Base-by-base conservation (phyloP, 305 asterid genomes). In the Nicotiana rustica region DNA sequence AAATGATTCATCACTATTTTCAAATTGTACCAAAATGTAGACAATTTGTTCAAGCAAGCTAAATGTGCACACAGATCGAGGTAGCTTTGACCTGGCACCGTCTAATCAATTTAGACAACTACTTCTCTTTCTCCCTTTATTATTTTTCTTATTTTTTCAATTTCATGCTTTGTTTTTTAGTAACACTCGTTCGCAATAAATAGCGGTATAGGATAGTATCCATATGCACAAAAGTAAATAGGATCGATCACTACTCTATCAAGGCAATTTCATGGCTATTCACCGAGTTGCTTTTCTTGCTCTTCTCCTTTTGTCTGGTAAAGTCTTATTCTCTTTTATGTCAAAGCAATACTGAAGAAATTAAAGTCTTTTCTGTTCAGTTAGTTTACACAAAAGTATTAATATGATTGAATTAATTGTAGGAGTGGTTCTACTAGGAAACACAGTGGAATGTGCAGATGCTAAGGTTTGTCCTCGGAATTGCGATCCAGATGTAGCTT, bases 281-380 rank as follows among this genome's bases (percentile, higher is more conserved):
- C 52, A 8, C 8, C 33, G 69, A 36, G 6, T 60, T 60, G 71
- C 29, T 60, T 78, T 61, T 13, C 71, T 78, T 19, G 60, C 38
- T 78, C 10, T 60, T 19, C 70, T 78, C 33, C 18, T 78, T 60
- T 78, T 78, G 12, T 71, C 61, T 0, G 82, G 82, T 61, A 35
- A 6, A 57, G 5, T 59, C 14, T 73, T 73, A 73, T 47, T 13
- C 6, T 49, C n/a, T 49, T 73, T 19, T 18, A 9, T 38, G 33
- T 73, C 35, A 35, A 71, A 3, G 29, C 4, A 66, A 12, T 29
- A 66, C 41, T 15, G 2, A 66, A 66, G 7, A 12, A 10, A 10
- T 3, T 5, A 29, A 41, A 6, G 10, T 41, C 2, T 21, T 65
- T 65, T 17, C 3, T 3, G 1, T 70, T 76, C 29, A 3, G 18